Conservation (phyloP, 1,284 basidiomycete species). For the Cystobasidium pallidum region DNA sequence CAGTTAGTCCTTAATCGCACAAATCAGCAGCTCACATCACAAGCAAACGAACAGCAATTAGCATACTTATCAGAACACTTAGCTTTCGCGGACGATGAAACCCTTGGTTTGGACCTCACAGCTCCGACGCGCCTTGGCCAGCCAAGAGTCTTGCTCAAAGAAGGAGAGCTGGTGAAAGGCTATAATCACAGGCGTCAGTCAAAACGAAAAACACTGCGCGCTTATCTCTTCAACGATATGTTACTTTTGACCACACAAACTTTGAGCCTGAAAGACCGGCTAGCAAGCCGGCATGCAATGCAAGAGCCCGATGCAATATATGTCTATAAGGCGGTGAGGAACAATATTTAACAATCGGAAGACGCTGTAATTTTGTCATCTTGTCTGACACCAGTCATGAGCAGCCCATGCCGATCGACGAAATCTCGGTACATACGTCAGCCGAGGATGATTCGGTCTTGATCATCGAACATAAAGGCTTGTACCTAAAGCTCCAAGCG, state of each 20-base stretch:
- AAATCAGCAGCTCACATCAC: constrained; percentile 86
- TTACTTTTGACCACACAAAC: constrained; percentile 47
- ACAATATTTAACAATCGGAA: not conserved
- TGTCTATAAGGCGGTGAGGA: not conserved
- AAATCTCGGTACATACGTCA: not conserved
- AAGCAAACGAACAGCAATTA: constrained; percentile 75
- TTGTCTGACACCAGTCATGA: too few relatives aligned
- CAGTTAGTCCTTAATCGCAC: constrained; percentile 76
- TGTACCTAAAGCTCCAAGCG: not conserved
- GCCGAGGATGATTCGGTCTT: not conserved
- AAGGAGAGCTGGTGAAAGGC: constrained; percentile 76
- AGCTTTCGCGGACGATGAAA: constrained; percentile 39
- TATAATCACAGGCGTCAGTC: constrained; percentile 58
- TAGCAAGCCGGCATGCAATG: not conserved
- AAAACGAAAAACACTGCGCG: constrained; percentile 73
- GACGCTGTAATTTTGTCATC: too few relatives aligned
- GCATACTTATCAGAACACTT: constrained; percentile 73
- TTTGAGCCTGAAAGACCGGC: not conserved
- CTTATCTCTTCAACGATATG: constrained; percentile 56
- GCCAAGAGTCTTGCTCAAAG: constrained; percentile 71
- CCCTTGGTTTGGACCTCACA: constrained; percentile 70
- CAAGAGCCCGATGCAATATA: not conserved
- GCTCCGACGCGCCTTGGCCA: constrained; percentile 81
- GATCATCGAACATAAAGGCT: not conserved
- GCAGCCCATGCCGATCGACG: not conserved